phyloP scores from a whole-genome alignment of 129 eudicot genomes.

The Lonicera japonica region DNA sequence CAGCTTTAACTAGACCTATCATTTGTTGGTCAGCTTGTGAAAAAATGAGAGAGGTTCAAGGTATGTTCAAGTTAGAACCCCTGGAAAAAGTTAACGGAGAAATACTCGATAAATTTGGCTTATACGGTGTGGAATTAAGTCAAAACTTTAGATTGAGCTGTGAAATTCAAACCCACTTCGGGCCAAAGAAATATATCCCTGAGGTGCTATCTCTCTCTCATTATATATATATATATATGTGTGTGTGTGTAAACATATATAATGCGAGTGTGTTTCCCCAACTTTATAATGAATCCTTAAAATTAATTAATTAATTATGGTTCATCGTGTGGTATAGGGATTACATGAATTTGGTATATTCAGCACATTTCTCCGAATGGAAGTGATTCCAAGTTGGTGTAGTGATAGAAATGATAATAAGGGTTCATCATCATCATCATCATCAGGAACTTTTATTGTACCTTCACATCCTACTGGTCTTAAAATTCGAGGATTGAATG shows the following conservation, averaged over 20 bases:
- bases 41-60: neutral
- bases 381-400: constrained; percentile 9
- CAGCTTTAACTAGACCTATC: neutral
- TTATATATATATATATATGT: neutral
- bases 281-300: too few species aligned
- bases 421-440: too few species aligned
- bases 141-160: neutral
- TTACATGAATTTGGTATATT: constrained; percentile 7
- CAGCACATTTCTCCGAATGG: constrained; percentile 12
- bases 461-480: neutral
- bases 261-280: too few species aligned
- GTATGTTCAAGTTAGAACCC: neutral
- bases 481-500: neutral
- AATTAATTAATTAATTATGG: neutral
- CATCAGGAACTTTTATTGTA: neutral
- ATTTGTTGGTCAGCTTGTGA: neutral
- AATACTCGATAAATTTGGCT: neutral
- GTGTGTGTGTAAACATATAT: neutral
- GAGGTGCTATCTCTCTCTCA: neutral
- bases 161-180: neutral
- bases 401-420: too few species aligned
- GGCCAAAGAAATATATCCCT: too few species aligned
- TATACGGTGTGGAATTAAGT: neutral
- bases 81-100: neutral
- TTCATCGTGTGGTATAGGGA: neutral